Evolutionary conservation across 2,329 filamentous ascomycete genomes (phyloP).

Genomic region (Emericellopsis atlantica): DNA sequence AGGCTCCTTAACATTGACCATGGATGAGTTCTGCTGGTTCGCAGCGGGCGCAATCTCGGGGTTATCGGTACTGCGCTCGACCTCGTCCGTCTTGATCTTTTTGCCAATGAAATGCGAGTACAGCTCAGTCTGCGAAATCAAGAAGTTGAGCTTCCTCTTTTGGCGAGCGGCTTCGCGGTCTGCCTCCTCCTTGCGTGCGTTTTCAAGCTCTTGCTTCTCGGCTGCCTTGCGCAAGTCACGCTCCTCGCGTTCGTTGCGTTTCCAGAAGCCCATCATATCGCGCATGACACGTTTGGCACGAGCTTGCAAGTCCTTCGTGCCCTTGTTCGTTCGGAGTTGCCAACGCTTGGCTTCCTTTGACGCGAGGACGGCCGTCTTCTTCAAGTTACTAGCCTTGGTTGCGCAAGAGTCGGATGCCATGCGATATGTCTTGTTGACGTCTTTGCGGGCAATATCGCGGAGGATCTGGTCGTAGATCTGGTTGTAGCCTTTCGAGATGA

Average conservation of each 20-base stretch:
- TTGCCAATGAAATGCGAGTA: slow-evolving; percentile 99
- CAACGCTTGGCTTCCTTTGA: slow-evolving; percentile 95
- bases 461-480: slow-evolving; percentile 97
- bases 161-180: slow-evolving; percentile 95
- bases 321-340: slow-evolving; percentile 97
- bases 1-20: slow-evolving; percentile 37
- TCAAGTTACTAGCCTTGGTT: slow-evolving; percentile 86
- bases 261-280: slow-evolving; percentile 99
- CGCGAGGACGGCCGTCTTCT: slow-evolving; percentile 92
- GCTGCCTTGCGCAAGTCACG: slow-evolving; percentile 87
- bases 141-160: slow-evolving; percentile 97
- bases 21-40: slow-evolving; percentile 22
- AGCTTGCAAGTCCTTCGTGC: slow-evolving; percentile 92
- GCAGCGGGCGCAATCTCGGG: slow-evolving; percentile 51
- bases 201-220: slow-evolving; percentile 91
- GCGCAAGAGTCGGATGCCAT: slow-evolving; percentile 76
- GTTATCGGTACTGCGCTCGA: slow-evolving; percentile 80
- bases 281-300: slow-evolving; percentile 96
- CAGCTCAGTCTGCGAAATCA: slow-evolving; percentile 96
- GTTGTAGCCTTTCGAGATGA: slow-evolving; percentile 85
- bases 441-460: slow-evolving; percentile 86
- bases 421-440: slow-evolving; percentile 84
- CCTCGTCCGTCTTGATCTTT: slow-evolving; percentile 96
- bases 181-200: slow-evolving; percentile 90
- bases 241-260: slow-evolving; percentile 94